Evolutionary conservation across 2,329 filamentous ascomycete genomes (phyloP).

Genomic region (Trichothecium sympodiale): DNA sequence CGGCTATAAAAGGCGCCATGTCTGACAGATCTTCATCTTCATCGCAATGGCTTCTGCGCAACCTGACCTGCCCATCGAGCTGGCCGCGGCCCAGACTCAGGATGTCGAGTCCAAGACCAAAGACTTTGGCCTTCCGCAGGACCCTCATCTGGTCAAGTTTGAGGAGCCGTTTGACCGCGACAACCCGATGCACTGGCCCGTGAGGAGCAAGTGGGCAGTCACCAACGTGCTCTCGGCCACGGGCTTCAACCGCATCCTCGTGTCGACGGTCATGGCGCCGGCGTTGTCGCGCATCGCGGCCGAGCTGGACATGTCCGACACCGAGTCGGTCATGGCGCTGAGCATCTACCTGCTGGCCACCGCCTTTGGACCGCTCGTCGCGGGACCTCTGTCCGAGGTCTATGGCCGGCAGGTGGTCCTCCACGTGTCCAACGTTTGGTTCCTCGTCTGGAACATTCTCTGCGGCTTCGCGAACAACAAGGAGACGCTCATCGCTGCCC

Average conservation of each 20-base stretch:
- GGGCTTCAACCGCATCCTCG: constrained; percentile 39
- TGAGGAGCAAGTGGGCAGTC: constrained; percentile 33
- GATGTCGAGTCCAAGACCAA: background rate
- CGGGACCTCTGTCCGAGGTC: constrained; percentile 35
- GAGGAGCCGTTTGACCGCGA: constrained; percentile 17
- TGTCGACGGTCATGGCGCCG: constrained; percentile 41
- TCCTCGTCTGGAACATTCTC: constrained; percentile 36
- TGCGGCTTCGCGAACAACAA: constrained; percentile 30
- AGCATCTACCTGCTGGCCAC: constrained; percentile 32
- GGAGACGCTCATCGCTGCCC: constrained; percentile 27
- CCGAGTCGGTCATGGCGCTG: constrained; percentile 34
- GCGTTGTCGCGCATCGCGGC: constrained; percentile 34
- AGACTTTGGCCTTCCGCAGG: constrained; percentile 1
- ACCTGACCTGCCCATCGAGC: too few relatives aligned
- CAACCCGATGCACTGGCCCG: constrained; percentile 28
- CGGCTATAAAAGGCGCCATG: too few relatives aligned
- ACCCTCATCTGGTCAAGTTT: constrained; percentile 16
- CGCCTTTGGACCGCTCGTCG: constrained; percentile 30
- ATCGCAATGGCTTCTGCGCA: too few relatives aligned
- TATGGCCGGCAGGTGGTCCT: constrained; percentile 32
- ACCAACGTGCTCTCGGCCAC: constrained; percentile 36
- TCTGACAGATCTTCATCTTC: too few relatives aligned
- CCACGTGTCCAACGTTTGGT: constrained; percentile 34
- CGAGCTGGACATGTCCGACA: constrained; percentile 38
- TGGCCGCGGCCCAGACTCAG: background rate